Percentiles rank a stretch among this genome's conserved stretches.
Evolutionary conservation across 495 filamentous ascomycete species (phyloP).

Genomic region (Letharia columbiana): DNA sequence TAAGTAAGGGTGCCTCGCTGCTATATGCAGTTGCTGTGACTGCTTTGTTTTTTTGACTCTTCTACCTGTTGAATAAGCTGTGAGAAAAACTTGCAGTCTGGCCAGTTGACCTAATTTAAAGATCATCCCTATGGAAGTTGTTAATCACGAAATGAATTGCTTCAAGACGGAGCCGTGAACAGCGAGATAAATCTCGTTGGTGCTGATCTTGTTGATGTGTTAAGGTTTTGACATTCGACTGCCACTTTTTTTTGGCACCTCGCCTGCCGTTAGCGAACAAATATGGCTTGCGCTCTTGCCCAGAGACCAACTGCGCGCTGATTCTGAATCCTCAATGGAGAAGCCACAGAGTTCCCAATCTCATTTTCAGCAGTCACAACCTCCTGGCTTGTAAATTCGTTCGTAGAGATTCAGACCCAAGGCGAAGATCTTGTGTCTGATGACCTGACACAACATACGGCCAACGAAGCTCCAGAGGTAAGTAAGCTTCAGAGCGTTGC

Average conservation of each 20-base stretch:
- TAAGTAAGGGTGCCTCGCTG: background rate
- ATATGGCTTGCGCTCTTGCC: background rate
- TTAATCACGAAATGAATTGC: background rate
- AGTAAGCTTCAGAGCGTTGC: background rate
- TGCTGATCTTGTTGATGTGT: background rate
- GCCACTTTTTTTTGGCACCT: background rate
- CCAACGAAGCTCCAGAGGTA: background rate
- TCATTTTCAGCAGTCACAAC: background rate
- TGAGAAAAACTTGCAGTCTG: background rate
- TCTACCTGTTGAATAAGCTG: background rate
- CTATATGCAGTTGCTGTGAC: background rate
- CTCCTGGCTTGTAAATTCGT: background rate
- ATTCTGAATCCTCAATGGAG: background rate
- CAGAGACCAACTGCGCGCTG: background rate
- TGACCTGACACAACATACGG: background rate
- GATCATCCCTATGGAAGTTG: background rate
- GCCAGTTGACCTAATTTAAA: background rate
- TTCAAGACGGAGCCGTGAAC: background rate
- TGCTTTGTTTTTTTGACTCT: background rate
- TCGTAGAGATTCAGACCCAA: background rate
- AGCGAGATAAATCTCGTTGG: background rate
- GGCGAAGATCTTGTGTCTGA: background rate
- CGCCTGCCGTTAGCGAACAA: background rate
- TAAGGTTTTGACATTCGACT: background rate
- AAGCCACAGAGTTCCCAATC: background rate